These are phyloP conservation scores for Stemphylium vesicarium DNA, from an alignment of 2,329 filamentous ascomycete genomes.

Conservation along the genomic window DNA sequence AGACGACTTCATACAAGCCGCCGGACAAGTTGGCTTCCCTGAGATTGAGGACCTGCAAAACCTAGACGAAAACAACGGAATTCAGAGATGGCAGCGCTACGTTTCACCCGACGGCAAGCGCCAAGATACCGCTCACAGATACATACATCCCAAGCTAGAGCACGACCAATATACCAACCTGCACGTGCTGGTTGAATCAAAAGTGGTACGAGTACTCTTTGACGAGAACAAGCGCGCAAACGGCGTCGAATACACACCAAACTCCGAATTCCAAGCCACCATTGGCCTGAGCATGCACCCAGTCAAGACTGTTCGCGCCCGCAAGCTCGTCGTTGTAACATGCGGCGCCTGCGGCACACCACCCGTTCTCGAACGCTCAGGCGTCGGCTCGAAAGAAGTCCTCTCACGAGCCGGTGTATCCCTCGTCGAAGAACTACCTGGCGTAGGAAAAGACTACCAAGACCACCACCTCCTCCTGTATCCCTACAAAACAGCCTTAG, in stretches of 20 bases:
- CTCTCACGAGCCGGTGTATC: conserved; percentile 60
- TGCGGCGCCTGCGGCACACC: conserved; percentile 62
- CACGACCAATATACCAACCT: conserved; percentile 62
- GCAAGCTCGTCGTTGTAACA: conserved; percentile 61
- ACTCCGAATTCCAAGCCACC: conserved; percentile 47
- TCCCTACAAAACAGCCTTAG: conserved; percentile 58
- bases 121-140: conserved; percentile 64
- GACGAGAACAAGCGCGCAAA: conserved; percentile 60
- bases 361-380: conserved; percentile 66
- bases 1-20: conserved; percentile 59
- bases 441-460: conserved; percentile 69
- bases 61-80: conserved; percentile 54
- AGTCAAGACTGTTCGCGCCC: conserved; percentile 55
- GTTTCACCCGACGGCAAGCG: conserved; percentile 59
- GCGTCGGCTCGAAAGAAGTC: conserved; percentile 61
- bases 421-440: conserved; percentile 61
- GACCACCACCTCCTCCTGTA: conserved; percentile 65
- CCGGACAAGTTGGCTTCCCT: conserved; percentile 56
- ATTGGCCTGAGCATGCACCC: conserved; percentile 43
- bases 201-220: conserved; percentile 63
- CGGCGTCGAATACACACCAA: conserved; percentile 65
- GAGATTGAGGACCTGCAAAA: conserved; percentile 62
- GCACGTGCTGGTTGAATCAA: conserved; percentile 64
- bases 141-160: conserved; percentile 60
- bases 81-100: conserved; percentile 57